Evolutionary conservation across 2,329 filamentous ascomycete genomes (phyloP).

Genomic region (Clonostachys rhizophaga): DNA sequence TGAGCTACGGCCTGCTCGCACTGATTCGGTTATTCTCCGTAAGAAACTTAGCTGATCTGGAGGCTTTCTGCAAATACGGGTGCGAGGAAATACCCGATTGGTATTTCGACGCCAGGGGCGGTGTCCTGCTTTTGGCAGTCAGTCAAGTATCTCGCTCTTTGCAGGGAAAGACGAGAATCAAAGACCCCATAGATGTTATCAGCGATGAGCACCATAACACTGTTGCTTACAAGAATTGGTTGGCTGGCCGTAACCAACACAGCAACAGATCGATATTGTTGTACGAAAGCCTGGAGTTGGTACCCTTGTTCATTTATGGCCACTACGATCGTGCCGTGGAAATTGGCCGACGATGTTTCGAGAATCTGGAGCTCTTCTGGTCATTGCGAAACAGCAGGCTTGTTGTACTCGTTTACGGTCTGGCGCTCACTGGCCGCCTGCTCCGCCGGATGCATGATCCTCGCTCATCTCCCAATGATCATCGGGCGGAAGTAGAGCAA

Average conservation of each 20-base stretch:
- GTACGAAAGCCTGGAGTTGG: constrained; percentile 63
- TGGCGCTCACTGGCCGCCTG: constrained; percentile 48
- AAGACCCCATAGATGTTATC: constrained; percentile 52
- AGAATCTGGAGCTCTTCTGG: constrained; percentile 47
- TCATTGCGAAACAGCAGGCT: constrained; percentile 54
- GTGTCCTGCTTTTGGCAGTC: constrained; percentile 61
- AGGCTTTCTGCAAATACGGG: constrained; percentile 66
- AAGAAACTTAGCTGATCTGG: constrained; percentile 64
- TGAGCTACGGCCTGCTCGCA: constrained; percentile 65
- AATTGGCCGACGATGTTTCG: constrained; percentile 44
- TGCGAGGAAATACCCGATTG: constrained; percentile 71
- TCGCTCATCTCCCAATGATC: constrained; percentile 31
- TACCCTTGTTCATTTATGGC: constrained; percentile 59
- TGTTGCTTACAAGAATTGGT: constrained; percentile 54
- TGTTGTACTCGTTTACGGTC: constrained; percentile 55
- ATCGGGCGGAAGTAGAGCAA: constrained; percentile 34
- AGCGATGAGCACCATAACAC: constrained; percentile 64
- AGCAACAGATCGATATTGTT: constrained; percentile 61
- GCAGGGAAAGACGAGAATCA: constrained; percentile 64
- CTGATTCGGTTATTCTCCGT: constrained; percentile 66
- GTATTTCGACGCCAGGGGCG: constrained; percentile 67
- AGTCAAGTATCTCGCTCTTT: constrained; percentile 65
- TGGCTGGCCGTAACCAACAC: constrained; percentile 44
- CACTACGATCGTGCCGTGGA: constrained; percentile 57
- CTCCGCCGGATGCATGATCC: constrained; percentile 45